These are phyloP conservation scores for Pleurotus pulmonarius DNA, from an alignment of 768 basidiomycete species.

Conservation along the genomic window DNA sequence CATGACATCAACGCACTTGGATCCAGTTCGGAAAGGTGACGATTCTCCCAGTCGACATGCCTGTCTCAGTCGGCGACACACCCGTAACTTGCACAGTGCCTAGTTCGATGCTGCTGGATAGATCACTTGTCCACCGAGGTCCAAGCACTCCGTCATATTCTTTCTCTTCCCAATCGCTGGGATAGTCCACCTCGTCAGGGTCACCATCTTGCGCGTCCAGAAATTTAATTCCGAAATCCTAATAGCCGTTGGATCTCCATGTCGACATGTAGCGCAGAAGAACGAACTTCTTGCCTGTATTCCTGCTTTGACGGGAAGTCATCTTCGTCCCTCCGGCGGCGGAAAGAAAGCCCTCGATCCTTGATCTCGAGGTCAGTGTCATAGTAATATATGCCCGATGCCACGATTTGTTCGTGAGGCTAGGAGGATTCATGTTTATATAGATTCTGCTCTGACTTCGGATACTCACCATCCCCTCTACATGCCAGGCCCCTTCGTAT, in stretches of 20 bases:
- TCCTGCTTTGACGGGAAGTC: neutral
- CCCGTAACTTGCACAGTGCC: neutral
- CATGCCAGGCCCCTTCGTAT: constrained; percentile 15
- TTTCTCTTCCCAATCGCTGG: neutral
- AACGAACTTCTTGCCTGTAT: no score
- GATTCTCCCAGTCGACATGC: neutral
- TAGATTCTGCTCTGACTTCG: no score
- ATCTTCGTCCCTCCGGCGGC: neutral
- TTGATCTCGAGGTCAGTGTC: constrained; percentile 7
- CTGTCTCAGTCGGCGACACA: neutral
- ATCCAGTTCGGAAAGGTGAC: neutral
- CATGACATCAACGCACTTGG: neutral
- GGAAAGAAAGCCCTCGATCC: constrained; percentile 11
- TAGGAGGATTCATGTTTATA: neutral
- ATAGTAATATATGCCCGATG: constrained; percentile 14
- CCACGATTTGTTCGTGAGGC: constrained; percentile 16
- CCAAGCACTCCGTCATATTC: neutral
- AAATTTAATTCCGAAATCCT: neutral
- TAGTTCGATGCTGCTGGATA: neutral
- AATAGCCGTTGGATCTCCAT: neutral
- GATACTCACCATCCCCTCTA: constrained; percentile 13
- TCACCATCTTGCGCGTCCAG: no score
- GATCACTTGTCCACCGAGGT: no score
- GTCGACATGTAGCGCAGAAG: no score
- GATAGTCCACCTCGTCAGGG: neutral